Evolutionary conservation across 192 early-diverging fungal genomes (phyloP), one percentile per base, ranked within the genome.

Genomic region (Kickxella alabastrina): DNA sequence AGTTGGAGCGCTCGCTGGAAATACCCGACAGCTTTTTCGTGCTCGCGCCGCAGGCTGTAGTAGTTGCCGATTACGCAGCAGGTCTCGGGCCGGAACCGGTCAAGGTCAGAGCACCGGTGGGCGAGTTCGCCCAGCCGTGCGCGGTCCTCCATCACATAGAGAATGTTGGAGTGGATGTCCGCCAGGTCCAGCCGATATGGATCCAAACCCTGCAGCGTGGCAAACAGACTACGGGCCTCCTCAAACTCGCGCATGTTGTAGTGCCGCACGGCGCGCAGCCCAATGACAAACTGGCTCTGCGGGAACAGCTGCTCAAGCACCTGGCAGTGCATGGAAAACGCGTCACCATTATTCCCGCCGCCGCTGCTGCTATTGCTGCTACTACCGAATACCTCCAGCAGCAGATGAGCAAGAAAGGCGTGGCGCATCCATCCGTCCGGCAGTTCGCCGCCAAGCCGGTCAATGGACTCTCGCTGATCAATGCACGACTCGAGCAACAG

Each of bases 31-130:
- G 96, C 91, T 63, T 91, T 87, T 43, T 85, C 85, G 44, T 86
- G 83, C 46, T 99, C 88, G 14, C 80, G 54, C 15, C 87, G 82
- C 44, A 87, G 49, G 43, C 83, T 85, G 59, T 93, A 94, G 68
- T 94, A 99, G 68, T 99, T 99, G 73, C 84, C 87, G 43, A 86
- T 79, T 9, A 87, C 80, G 51, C 79, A 84, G 61, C 92, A 93
- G 0, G 95, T 96, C 53, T 98, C 93, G 2, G 88, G 85, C 26
- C 91, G 71, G 65, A 82, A 95, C 50, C 80, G 79, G 60, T 96
- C 92, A 0, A 91, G 65, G 17, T 57, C 58, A 6, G 72, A 73
- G 62, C 86, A 83, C 18, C 83, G 64, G 41, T 89, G 85, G 2
- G 95, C 93, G 15, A 98, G 63, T 26, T 77, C 76, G 48, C 86